Evolutionary conservation across 331 rosid species (phyloP).

Genomic region (Telfairia occidentalis): DNA sequence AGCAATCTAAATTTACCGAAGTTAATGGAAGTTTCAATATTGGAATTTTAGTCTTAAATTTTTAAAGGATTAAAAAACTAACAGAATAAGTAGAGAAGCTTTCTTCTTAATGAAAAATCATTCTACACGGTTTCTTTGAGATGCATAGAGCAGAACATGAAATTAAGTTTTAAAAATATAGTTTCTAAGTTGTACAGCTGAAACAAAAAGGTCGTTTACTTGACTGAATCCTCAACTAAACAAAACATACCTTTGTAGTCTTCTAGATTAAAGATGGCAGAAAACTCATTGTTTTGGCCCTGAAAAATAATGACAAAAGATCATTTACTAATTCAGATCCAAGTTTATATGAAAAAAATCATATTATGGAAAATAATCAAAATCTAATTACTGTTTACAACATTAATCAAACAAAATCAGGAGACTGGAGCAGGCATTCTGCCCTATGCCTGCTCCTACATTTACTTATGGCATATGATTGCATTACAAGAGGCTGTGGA

Average conservation of each 20-base stretch:
- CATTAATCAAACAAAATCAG: neutral
- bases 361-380: neutral
- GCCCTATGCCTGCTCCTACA: too few species aligned
- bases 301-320: conserved; percentile 29
- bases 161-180: neutral
- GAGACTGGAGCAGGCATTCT: neutral
- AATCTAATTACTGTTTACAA: neutral
- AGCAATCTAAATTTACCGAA: neutral
- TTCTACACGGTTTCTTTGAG: neutral
- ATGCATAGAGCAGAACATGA: neutral
- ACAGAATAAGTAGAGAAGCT: neutral
- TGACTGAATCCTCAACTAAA: neutral
- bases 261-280: conserved; percentile 79
- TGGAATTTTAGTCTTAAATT: neutral
- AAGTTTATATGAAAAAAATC: neutral
- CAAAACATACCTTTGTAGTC: conserved; percentile 72
- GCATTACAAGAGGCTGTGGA: neutral
- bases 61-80: neutral
- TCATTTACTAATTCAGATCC: neutral
- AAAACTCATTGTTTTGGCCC: conserved; percentile 82
- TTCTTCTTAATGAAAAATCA: neutral
- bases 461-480: neutral
- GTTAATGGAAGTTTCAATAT: neutral
- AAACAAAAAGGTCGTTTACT: neutral
- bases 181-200: neutral